A percentile compares a stretch with the other conserved stretches of the same genome.
These are phyloP conservation scores for Rhipidocladum racemiflorum DNA, from an alignment of 176 grass and related monocot species.

Conservation along the genomic window DNA sequence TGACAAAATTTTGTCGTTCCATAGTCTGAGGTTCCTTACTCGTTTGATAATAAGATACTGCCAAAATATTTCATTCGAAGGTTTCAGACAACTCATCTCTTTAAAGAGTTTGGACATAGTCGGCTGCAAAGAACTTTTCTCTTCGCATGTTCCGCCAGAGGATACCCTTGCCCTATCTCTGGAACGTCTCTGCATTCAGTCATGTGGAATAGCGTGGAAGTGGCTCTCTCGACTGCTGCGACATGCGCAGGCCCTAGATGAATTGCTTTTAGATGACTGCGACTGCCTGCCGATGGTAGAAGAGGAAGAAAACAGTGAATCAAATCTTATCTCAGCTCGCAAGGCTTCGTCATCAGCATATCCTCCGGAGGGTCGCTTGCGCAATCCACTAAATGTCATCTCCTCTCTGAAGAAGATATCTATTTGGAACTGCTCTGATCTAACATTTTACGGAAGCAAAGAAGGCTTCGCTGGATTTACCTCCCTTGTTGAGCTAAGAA, in stretches of 20 bases:
- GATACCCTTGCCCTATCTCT: not conserved
- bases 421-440: fast-evolving
- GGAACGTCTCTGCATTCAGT: fast-evolving
- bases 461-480: not conserved
- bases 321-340: too few relatives aligned
- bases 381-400: not conserved
- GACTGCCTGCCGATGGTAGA: too few relatives aligned
- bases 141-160: not conserved
- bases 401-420: not conserved
- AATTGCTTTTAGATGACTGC: not conserved
- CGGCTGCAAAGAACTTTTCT: not conserved
- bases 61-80: not conserved
- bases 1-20: conserved; percentile 7
- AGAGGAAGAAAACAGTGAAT: too few relatives aligned
- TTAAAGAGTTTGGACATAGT: not conserved
- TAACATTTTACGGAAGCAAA: not conserved
- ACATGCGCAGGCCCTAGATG: not conserved
- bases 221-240: not conserved
- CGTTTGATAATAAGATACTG: not conserved
- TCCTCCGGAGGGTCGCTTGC: fast-evolving
- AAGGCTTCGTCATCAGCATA: too few relatives aligned
- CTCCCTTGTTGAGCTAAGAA: not conserved
- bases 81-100: not conserved
- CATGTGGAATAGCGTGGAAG: not conserved
- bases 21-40: conserved; percentile 1